Evolutionary conservation across 2,329 filamentous ascomycete species (phyloP), one percentile per base, ranked within the genome.

Genomic region (Immersiporthe knoxdaviesiana): DNA sequence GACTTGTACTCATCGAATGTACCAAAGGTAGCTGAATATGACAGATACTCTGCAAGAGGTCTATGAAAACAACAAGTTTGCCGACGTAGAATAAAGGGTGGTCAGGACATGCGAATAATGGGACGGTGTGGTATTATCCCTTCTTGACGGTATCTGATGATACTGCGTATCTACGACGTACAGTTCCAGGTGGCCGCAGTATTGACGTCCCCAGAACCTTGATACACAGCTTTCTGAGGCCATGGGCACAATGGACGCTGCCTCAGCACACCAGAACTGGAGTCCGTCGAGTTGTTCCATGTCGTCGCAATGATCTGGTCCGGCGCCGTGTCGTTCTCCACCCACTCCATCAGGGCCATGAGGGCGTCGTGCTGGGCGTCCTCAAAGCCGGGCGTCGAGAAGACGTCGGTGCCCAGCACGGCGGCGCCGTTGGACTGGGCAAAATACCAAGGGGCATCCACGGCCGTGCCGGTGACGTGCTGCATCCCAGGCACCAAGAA

Each of bases 401-500:
- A 76, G 10, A 73, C 74, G 18, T 73, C 72, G 4, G 71, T 73
- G 1, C 75, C 74, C 58, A 76, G 64, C 0, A 68, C 68, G 0
- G 72, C 78, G 0, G 74, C 71, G 69, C 79, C 76, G 32, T 72
- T 74, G 5, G 77, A 74, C 4, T 72, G 78, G 0, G 71, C 78
- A 54, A 81, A 76, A 65, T 77, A 75, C 77, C 77, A 81, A 7
- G 80, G 80, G 27, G 79, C 79, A 41, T 76, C 73, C 8, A 74
- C 72, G 1, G 74, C 70, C 12, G 77, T 74, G 37, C 71, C 68
- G 44, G 68, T 70, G 68, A 86, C 88, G 72, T 88, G 85, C 4
- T 76, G 78, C 78, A 87, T 82, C 0, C 85, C 85, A 1, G 84
- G 84, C 7, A 87, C 80, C 4, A 78, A 75, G 74, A 87, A 87